Evolutionary conservation across 2,329 filamentous ascomycete genomes (phyloP), one percentile per base, ranked within the genome.

Genomic region (Coleophoma crateriformis): DNA sequence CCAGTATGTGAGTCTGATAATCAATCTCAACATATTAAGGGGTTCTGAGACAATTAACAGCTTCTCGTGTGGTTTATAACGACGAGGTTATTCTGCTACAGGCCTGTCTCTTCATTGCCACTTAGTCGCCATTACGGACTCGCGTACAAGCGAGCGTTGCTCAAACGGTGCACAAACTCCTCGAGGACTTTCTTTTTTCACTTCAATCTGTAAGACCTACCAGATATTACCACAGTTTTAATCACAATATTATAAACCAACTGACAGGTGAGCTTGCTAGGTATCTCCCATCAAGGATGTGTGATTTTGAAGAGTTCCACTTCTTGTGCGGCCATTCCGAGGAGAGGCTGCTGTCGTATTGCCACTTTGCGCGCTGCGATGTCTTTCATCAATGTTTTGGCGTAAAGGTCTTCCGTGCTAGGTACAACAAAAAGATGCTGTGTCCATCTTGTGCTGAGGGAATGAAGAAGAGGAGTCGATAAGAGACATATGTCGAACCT

Each of bases 341-440:
- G 14, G 67, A 76, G 22, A 77, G 81, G 17, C 71, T 87, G 32
- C 81, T 84, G 61, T 82, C 80, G 20, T 78, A 88, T 66, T 91
- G 87, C 66, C 87, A 90, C 67, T 83, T 82, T 57, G 85, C 87
- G 6, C 82, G 87, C 51, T 88, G 87, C 62, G 82, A 89, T 58
- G 80, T 80, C 1, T 74, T 78, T 53, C 85, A 90, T 63, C 74
- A 81, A 58, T 90, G 87, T 66, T 79, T 79, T 55, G 76, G 82
- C 11, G 79, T 88, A 49, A 84, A 86, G 69, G 79, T 79, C 11
- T 44, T 32, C 32, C 17, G 17, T 8, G 10, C 20, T 32, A n/a
- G 20, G 14, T 44, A 27, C 11, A 27, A 20, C 3, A 44, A 44
- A 20, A 33, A 44, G 22, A 32, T 44, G 20, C 41, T 33, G 17